Conservation (phyloP, 163 green algal genomes). For the Prototheca stagnorum region DNA sequence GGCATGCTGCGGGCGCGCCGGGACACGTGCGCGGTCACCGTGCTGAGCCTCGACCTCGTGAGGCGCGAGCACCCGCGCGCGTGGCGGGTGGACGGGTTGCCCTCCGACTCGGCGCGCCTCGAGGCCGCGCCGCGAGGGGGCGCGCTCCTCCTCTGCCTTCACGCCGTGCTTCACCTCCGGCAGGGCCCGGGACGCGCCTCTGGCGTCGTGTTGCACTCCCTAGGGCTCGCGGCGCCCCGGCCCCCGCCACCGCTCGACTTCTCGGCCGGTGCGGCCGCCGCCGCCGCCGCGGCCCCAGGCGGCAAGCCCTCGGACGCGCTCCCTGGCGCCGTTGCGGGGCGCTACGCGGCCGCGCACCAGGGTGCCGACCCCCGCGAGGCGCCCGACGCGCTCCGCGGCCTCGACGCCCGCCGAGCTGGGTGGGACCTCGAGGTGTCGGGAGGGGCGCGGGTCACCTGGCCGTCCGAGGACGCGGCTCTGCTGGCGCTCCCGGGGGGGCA, state of each 20-base stretch:
- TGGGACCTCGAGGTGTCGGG: conserved; percentile 15
- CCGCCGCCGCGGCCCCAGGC: too few relatives aligned
- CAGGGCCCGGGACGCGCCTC: conserved; percentile 39
- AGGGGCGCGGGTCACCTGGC: conserved; percentile 27
- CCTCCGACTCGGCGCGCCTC: conserved; percentile 52
- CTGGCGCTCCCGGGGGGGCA: conserved; percentile 47
- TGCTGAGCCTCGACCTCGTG: conserved; percentile 61
- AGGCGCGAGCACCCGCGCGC: conserved; percentile 56
- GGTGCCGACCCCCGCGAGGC: background rate
- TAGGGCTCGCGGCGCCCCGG: too few relatives aligned
- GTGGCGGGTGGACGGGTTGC: conserved; percentile 48
- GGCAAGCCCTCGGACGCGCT: conserved; percentile 10
- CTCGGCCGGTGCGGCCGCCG: too few relatives aligned
- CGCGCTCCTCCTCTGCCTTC: conserved; percentile 59
- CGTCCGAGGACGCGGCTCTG: conserved; percentile 27
- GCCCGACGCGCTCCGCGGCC: too few relatives aligned
- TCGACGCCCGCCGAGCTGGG: too few relatives aligned
- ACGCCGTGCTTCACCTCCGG: conserved; percentile 55
- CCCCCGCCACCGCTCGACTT: conserved; percentile 37
- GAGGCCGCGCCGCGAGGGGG: conserved; percentile 57
- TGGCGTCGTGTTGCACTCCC: too few relatives aligned
- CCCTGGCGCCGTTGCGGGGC: conserved; percentile 15
- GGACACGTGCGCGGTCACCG: conserved; percentile 58
- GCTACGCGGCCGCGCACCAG: conserved; percentile 26
- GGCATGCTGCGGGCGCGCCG: conserved; percentile 31